Conservation (phyloP, 768 basidiomycete species). For the Lactifluus pinguis region DNA sequence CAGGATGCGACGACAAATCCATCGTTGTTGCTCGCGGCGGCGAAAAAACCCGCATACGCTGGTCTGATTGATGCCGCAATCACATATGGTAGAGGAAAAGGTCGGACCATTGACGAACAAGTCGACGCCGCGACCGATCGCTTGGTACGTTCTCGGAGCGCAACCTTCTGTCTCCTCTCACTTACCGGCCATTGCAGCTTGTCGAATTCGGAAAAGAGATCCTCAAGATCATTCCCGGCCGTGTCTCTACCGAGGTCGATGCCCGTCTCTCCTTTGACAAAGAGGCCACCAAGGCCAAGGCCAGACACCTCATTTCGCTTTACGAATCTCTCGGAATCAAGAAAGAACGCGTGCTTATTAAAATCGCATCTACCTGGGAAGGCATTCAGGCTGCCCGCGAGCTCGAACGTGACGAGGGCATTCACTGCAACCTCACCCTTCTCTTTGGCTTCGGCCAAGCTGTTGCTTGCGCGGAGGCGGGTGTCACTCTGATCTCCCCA, state of each 20-base stretch:
- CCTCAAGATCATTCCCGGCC: constrained; percentile 89
- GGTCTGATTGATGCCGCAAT: constrained; percentile 72
- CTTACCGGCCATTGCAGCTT: constrained; percentile 42
- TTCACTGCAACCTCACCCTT: constrained; percentile 98
- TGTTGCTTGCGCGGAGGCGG: constrained; percentile 97
- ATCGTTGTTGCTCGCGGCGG: constrained; percentile 86
- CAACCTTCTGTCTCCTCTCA: not conserved
- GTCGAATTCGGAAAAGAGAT: constrained; percentile 98
- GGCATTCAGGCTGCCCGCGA: constrained; percentile 98
- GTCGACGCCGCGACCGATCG: constrained; percentile 78
- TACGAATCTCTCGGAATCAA: constrained; percentile 91
- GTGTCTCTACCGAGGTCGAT: constrained; percentile 98
- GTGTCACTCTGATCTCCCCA: constrained; percentile 97
- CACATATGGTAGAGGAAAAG: constrained; percentile 68
- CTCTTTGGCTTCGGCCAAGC: constrained; percentile 98
- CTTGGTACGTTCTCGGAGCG: constrained; percentile 46
- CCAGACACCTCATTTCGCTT: constrained; percentile 82
- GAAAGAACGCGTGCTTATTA: constrained; percentile 94
- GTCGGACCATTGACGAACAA: constrained; percentile 67
- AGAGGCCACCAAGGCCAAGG: constrained; percentile 84
- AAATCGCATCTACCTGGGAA: constrained; percentile 99
- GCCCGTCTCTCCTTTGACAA: constrained; percentile 97
- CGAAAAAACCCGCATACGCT: constrained; percentile 81
- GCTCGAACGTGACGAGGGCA: constrained; percentile 84
- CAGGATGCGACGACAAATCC: constrained; percentile 99